Percentiles rank a stretch among this genome's conserved stretches.
Evolutionary conservation across 2,329 filamentous ascomycete species (phyloP).

Genomic region (Chrysoporthe austroafricana): DNA sequence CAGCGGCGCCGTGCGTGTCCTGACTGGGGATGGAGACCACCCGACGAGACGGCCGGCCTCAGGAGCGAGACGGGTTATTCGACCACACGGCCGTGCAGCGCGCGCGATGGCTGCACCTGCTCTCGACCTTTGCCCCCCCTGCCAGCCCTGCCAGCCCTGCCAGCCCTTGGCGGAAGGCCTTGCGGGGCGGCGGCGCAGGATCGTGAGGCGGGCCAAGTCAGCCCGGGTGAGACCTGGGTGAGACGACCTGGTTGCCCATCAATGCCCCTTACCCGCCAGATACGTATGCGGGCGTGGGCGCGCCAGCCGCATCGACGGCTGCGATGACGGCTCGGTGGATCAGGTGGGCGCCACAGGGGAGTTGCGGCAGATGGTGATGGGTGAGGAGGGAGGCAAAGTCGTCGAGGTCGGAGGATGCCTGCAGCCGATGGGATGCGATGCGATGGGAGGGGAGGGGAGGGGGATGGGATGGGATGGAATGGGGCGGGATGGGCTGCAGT

Average conservation of each 20-base stretch:
- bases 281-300: too few relatives aligned
- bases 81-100: not conserved
- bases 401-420: not conserved
- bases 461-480: not conserved
- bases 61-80: not conserved
- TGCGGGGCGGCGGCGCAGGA: not conserved
- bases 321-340: not conserved
- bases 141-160: not conserved
- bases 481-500: not conserved
- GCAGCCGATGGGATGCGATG: not conserved
- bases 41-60: not conserved
- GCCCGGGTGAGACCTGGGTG: not conserved
- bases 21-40: not conserved
- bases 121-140: not conserved
- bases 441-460: not conserved
- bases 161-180: not conserved
- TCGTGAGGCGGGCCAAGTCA: not conserved
- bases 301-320: not conserved
- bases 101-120: not conserved
- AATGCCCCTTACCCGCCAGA: not conserved
- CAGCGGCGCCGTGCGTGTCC: not conserved
- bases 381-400: not conserved
- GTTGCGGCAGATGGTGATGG: not conserved
- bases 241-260: not conserved
- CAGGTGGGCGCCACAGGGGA: not conserved